These are phyloP conservation scores for Penicillium digitatum DNA, from an alignment of 2,329 filamentous ascomycete genomes.

Conservation along the genomic window DNA sequence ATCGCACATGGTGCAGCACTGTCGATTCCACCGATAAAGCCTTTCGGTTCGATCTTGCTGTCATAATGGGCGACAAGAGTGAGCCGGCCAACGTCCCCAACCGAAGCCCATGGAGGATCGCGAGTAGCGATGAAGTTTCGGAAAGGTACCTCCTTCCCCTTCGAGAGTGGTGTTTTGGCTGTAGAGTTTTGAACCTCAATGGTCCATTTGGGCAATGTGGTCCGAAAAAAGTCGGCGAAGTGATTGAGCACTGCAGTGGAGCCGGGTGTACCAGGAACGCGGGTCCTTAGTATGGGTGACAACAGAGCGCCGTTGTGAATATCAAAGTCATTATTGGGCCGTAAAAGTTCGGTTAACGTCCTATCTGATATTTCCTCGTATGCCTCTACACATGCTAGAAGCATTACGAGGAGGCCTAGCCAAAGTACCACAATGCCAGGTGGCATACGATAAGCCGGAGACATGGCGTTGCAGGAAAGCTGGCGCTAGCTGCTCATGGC, in stretches of 20 bases:
- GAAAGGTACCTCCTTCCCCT: conserved; percentile 70
- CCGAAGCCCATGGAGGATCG: conserved; percentile 75
- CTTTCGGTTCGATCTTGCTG: conserved; percentile 70
- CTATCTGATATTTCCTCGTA: conserved; percentile 68
- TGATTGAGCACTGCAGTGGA: conserved; percentile 70
- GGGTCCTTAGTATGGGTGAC: conserved; percentile 78
- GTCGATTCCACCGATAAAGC: conserved; percentile 91
- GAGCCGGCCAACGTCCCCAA: conserved; percentile 72
- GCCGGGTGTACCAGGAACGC: conserved; percentile 81
- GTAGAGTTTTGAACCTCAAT: conserved; percentile 88
- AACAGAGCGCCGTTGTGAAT: conserved; percentile 71
- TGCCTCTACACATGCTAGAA: conserved; percentile 34
- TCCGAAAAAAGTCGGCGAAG: conserved; percentile 76
- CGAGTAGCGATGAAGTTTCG: conserved; percentile 79
- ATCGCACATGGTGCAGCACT: conserved; percentile 93
- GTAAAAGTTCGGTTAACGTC: conserved; percentile 67
- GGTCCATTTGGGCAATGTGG: conserved; percentile 71
- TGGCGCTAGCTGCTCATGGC: conserved; percentile 14
- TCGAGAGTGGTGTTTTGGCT: conserved; percentile 71
- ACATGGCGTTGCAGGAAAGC: conserved; percentile 22
- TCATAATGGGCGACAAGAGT: conserved; percentile 95
- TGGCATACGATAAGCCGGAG: conserved; percentile 27
- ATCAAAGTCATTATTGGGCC: conserved; percentile 72
- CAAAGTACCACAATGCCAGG: conserved; percentile 26
- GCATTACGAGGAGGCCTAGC: conserved; percentile 21